Base-by-base conservation (phyloP, 2,329 filamentous ascomycete genomes). In the Arthroderma sp. region DNA sequence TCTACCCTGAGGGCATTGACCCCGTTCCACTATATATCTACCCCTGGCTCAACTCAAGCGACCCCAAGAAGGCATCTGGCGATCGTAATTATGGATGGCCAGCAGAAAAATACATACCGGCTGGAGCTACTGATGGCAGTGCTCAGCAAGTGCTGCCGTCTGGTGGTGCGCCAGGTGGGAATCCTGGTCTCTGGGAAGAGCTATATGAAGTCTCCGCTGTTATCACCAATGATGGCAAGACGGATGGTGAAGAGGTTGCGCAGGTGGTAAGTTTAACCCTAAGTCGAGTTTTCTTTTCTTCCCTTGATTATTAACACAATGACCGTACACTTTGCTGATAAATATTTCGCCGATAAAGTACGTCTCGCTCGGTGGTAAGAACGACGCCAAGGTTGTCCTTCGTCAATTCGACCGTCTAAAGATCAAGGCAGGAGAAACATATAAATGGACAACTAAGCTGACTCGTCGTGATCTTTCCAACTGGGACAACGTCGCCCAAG, bases 391-490 rank as follows among this genome's bases (percentile, higher is more conserved):
- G 46, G 65, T 74, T 36, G 73, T 75, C 2, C 78, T 96, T 9
- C 80, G 89, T 49, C 81, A 81, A 38, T 96, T 95, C 56, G 84
- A 93, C 47, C 77, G 85, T 39, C 63, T 94, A 47, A 72, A 70
- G 41, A 79, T 95, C 50, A 69, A 74, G 3, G 74, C 85, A 0
- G 85, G 85, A n/a, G 61, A 77, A 61, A 77, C 73, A 42, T 71
- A 68, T 3, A 75, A 71, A 1, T 93, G 91, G 68, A 70, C 62
- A 1, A 79, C 77, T 0, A 73, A 79, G 10, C 64, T 95, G 45
- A 87, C 80, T 4, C 75, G 88, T 34, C 78, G 86, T 46, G 89
- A 95, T 57, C 53, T 95, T 45, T 86, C 81, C 60, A 91, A 87
- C 67, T 95, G 89, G 88, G 85, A 94, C 53, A 68, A 75, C 1